A percentile compares a stretch with the other conserved stretches of the same genome.
phyloP scores from a whole-genome alignment of 768 basidiomycete genomes.

The Sarcodon aspratus region DNA sequence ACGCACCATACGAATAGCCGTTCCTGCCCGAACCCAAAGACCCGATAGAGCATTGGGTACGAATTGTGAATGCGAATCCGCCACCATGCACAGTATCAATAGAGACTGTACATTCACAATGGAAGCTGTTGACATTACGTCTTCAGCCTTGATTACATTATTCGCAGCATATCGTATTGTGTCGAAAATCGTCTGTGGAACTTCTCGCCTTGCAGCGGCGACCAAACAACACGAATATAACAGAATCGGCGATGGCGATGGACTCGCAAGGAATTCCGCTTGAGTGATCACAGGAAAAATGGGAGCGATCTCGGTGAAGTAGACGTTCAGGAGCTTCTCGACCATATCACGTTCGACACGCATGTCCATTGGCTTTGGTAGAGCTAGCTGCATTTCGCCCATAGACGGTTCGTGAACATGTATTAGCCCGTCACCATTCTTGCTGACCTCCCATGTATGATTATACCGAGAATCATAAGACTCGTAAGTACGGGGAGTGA shows the following conservation, averaged over 20 bases:
- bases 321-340: slow-evolving; percentile 79
- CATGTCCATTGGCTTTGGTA: slow-evolving; percentile 56
- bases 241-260: slow-evolving; percentile 68
- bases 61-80: slow-evolving; percentile 84
- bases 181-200: slow-evolving; percentile 81
- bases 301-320: slow-evolving; percentile 85
- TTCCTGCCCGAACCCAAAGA: slow-evolving; percentile 76
- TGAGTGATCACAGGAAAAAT: slow-evolving; percentile 82
- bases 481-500: slow-evolving; percentile 80
- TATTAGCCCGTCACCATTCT: slow-evolving; percentile 81
- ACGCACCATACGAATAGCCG: slow-evolving; percentile 85
- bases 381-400: slow-evolving; percentile 41
- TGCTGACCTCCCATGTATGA: slow-evolving; percentile 78
- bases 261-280: slow-evolving; percentile 72
- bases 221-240: slow-evolving; percentile 93
- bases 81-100: slow-evolving; percentile 77
- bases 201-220: slow-evolving; percentile 75
- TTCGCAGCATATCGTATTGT: slow-evolving; percentile 84
- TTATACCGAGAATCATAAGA: slow-evolving; percentile 82
- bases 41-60: slow-evolving; percentile 81
- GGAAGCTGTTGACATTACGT: slow-evolving; percentile 80
- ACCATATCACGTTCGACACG: slow-evolving; percentile 70
- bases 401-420: slow-evolving; percentile 54
- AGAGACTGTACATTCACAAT: slow-evolving; percentile 83
- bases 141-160: slow-evolving; percentile 76